A percentile compares a stretch with the other conserved stretches of the same genome.
Evolutionary conservation across 176 grass and related monocot species (phyloP).

Genomic region (Coix lacrymajobi): DNA sequence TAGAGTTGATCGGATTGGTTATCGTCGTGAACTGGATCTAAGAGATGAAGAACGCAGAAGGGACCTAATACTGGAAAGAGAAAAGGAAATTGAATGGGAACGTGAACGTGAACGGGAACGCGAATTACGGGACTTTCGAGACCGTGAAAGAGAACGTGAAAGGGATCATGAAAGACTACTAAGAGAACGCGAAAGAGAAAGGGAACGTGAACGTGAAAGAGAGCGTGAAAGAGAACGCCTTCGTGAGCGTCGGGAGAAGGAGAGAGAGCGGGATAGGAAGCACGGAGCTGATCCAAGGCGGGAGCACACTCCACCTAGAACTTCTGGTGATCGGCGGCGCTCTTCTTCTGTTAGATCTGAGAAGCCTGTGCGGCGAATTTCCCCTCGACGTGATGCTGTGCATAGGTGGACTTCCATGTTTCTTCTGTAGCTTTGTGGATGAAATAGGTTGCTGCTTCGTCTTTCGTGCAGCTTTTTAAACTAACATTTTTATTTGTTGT

Average conservation of each 20-base stretch:
- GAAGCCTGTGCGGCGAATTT: slow-evolving; percentile 58
- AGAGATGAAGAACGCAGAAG: slow-evolving; percentile 86
- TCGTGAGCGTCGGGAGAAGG: slow-evolving; percentile 71
- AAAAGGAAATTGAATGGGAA: slow-evolving; percentile 42
- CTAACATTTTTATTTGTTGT: slow-evolving; percentile 83
- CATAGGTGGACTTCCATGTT: slow-evolving; percentile 91
- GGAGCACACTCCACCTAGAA: slow-evolving; percentile 63
- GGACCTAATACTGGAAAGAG: slow-evolving; percentile 55
- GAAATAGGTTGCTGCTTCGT: slow-evolving; percentile 65
- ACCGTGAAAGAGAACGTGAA: slow-evolving; percentile 43
- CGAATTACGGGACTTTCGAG: slow-evolving; percentile 35
- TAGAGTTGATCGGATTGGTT: slow-evolving; percentile 46
- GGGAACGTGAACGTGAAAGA: slow-evolving; percentile 55
- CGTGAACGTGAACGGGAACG: slow-evolving; percentile 24
- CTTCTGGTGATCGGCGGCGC: slow-evolving; percentile 56
- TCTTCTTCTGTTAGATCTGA: slow-evolving; percentile 74
- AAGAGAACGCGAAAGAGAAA: slow-evolving; percentile 50
- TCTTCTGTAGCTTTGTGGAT: slow-evolving; percentile 68
- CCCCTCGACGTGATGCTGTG: slow-evolving; percentile 70
- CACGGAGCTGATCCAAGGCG: slow-evolving; percentile 55
- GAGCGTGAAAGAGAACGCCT: slow-evolving; percentile 68
- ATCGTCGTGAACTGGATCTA: slow-evolving; percentile 69
- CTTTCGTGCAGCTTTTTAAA: slow-evolving; percentile 71
- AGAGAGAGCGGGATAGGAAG: slow-evolving; percentile 83
- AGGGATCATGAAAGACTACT: slow-evolving; percentile 38